Percentiles rank a stretch among this genome's conserved stretches.
Conservation (phyloP, 2,329 filamentous ascomycete genomes). For the Orbilia quercus region DNA sequence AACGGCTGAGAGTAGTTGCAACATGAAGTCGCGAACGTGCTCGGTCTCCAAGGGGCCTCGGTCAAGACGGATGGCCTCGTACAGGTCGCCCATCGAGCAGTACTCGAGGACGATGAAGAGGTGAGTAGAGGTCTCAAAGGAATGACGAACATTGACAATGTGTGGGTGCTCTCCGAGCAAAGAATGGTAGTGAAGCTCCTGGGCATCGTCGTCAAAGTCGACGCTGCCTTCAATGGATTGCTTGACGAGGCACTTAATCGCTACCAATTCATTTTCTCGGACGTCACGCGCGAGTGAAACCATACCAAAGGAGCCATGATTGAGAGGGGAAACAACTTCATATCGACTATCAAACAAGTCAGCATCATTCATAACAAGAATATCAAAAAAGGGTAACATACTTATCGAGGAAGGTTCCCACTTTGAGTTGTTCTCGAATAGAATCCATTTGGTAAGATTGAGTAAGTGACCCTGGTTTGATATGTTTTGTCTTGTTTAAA, state of each 20-base stretch:
- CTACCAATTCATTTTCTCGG: slow-evolving; percentile 80
- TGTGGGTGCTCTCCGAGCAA: slow-evolving; percentile 83
- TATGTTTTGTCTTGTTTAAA: slow-evolving; percentile 35
- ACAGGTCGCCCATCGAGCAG: slow-evolving; percentile 93
- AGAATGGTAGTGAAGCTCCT: slow-evolving; percentile 76
- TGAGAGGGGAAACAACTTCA: slow-evolving; percentile 90
- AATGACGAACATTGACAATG: slow-evolving; percentile 90
- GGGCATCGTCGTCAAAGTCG: slow-evolving; percentile 76
- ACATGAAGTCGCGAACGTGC: slow-evolving; percentile 96
- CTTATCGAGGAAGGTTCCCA: slow-evolving; percentile 82
- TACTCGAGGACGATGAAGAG: slow-evolving; percentile 94
- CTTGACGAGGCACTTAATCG: slow-evolving; percentile 97
- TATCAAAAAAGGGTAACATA: too few relatives aligned
- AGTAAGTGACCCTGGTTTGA: slow-evolving; percentile 31
- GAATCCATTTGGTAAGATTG: slow-evolving; percentile 74
- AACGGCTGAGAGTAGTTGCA: slow-evolving; percentile 67
- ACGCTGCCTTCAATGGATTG: slow-evolving; percentile 72
- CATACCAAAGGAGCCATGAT: slow-evolving; percentile 98
- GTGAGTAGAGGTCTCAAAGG: slow-evolving; percentile 91
- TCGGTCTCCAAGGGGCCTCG: slow-evolving; percentile 92
- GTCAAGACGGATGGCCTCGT: slow-evolving; percentile 92
- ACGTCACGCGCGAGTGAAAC: slow-evolving; percentile 91
- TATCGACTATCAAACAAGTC: slow-evolving; percentile 70
- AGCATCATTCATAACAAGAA: too few relatives aligned
- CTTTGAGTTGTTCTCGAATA: slow-evolving; percentile 82